Base-by-base conservation (phyloP, 2,329 filamentous ascomycete species). In the Apiospora hydei region DNA sequence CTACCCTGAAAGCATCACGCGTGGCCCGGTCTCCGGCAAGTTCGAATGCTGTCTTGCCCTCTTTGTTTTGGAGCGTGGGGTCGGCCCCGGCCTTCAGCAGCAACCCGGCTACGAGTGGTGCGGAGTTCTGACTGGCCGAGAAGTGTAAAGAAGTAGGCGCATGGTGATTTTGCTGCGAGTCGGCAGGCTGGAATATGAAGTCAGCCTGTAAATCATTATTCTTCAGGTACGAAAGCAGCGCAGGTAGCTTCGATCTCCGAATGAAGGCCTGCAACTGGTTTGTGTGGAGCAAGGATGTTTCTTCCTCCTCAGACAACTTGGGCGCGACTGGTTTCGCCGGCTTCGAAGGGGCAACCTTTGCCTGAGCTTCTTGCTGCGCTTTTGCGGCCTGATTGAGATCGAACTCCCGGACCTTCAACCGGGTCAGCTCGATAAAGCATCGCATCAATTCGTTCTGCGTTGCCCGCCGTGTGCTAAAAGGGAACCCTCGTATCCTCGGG, bases 391-490 rank as follows among this genome's bases (percentile, higher is more conserved):
- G 87, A 3, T 86, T 88, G 74, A 94, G 92, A 72, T 94, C 88
- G 41, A 98, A 88, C 74, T 93, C 92, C 68, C 90, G 91, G 67
- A 98, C 88, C 82, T 99, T 98, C 21, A 98, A 88, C 21, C 96
- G 88, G 0, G 96, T 99, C 44, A 99, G 88, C 83, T 99, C 96
- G 74, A 97, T 93, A 78, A 98, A 99, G 0, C 93, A 93, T 51
- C 96, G 90, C 93, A 98, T 96, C 0, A 99, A 90, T 82, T 99
- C 96, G 67, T 93, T 94, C 79, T 98, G 95, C 0, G 96, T 99
- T 0, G 96, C 94, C 72, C 96, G 88, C 16, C 95, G 89, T 11
- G 96, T 99, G 81, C 89, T 98, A 81, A 99, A 99, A 0, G 96
- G 96, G 74, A 99, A 98, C 0, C 94, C 92, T 71, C 96, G 89